Evolutionary conservation across 257 asterid species (phyloP).

Genomic region (Solanum ossicruentum): DNA sequence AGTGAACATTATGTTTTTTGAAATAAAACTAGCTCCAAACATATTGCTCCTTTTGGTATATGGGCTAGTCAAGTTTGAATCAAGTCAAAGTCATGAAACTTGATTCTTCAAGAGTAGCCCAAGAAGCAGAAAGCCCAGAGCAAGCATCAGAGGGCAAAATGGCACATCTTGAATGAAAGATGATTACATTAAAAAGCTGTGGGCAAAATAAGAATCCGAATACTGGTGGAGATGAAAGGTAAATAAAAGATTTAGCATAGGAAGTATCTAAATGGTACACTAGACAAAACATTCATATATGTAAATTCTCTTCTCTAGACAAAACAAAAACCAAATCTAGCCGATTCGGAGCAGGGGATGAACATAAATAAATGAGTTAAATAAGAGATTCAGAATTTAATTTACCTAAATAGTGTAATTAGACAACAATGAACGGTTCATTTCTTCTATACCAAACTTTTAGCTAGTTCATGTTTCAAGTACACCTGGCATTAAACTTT

Average conservation of each 20-base stretch:
- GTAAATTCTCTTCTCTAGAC: background rate
- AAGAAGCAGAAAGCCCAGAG: background rate
- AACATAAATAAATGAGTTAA: background rate
- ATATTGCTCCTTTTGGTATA: background rate
- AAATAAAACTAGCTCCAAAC: background rate
- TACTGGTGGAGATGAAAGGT: background rate
- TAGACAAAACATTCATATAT: background rate
- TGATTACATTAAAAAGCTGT: background rate
- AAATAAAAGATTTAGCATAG: background rate
- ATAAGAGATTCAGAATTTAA: background rate
- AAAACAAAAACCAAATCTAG: background rate
- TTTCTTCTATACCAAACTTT: background rate
- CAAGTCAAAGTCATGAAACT: background rate
- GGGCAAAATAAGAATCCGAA: background rate
- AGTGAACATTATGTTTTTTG: background rate
- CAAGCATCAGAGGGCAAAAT: background rate
- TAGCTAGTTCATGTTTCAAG: background rate
- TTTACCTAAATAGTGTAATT: background rate
- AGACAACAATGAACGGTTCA: background rate
- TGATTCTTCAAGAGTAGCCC: background rate
- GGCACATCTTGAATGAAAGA: background rate
- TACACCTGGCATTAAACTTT: conserved; percentile 21
- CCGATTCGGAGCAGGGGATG: background rate
- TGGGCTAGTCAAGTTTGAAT: background rate
- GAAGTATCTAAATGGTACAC: background rate